A percentile compares a stretch with the other conserved stretches of the same genome.
Conservation (phyloP, 148 eudicot species). For the Nyssa sinensis region DNA sequence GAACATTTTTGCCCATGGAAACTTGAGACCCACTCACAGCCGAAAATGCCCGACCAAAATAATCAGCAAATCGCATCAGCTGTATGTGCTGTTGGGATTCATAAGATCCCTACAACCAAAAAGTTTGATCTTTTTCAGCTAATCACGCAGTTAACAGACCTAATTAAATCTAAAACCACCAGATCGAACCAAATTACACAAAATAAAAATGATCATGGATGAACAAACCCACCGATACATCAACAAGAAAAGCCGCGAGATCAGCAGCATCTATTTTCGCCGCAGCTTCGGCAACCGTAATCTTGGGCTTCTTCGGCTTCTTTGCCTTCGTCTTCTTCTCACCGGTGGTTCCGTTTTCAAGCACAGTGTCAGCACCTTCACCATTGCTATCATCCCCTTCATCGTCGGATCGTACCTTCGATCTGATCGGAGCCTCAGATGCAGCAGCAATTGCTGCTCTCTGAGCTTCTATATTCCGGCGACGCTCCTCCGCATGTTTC, state of each 20-base stretch:
- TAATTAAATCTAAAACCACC: not conserved
- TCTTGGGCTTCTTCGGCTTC: constrained; percentile 71
- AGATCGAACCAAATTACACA: not conserved
- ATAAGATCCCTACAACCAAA: constrained; percentile 41
- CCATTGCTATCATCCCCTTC: constrained; percentile 39
- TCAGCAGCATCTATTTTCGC: constrained; percentile 57
- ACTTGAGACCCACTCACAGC: constrained; percentile 63
- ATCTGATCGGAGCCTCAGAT: constrained; percentile 27
- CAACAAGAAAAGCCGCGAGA: constrained; percentile 52
- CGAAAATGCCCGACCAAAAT: constrained; percentile 67
- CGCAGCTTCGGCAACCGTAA: constrained; percentile 64
- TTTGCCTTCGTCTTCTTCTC: constrained; percentile 52
- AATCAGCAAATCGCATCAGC: constrained; percentile 85
- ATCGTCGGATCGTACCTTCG: constrained; percentile 43
- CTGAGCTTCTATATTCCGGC: constrained; percentile 54
- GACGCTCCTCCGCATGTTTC: constrained; percentile 62
- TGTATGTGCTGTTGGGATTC: constrained; percentile 66
- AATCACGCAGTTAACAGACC: constrained; percentile 14
- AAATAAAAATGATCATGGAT: not conserved
- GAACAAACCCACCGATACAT: constrained; percentile 43
- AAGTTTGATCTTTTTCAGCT: constrained; percentile 5
- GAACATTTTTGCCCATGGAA: constrained; percentile 72
- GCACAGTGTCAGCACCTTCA: constrained; percentile 24
- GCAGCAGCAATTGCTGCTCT: constrained; percentile 20
- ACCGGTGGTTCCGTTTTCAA: constrained; percentile 28